Evolutionary conservation across 495 filamentous ascomycete genomes (phyloP).

Genomic region (Podospora sp.): DNA sequence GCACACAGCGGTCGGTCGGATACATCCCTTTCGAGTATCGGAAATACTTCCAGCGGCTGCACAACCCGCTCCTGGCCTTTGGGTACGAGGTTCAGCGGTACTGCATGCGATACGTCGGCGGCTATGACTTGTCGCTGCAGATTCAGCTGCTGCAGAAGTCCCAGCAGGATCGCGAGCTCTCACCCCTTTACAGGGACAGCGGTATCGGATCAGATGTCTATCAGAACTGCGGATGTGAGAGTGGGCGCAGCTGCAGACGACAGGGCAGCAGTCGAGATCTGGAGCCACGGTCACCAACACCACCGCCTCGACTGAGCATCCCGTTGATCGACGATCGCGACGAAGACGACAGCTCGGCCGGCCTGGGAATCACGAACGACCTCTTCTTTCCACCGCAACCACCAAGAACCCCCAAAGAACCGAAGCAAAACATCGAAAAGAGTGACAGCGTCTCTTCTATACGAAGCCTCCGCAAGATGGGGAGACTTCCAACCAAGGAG

Average conservation of each 20-base stretch:
- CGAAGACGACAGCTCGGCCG: neutral
- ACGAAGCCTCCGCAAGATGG: neutral
- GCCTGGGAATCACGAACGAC: neutral
- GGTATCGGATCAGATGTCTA: constrained; percentile 10
- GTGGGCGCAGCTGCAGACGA: constrained; percentile 10
- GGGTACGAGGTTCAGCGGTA: constrained; percentile 23
- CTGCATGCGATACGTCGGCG: constrained; percentile 21
- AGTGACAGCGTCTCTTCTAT: neutral
- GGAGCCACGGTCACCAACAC: neutral
- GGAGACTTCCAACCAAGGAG: neutral
- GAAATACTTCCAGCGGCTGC: constrained; percentile 9
- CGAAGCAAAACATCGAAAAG: neutral
- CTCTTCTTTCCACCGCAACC: neutral
- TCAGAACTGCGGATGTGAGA: constrained; percentile 13
- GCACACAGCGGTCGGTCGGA: neutral
- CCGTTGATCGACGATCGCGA: neutral
- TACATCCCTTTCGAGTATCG: neutral
- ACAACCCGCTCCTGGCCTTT: constrained; percentile 20
- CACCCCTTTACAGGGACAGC: constrained; percentile 3
- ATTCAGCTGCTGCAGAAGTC: neutral
- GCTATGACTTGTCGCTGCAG: constrained; percentile 18
- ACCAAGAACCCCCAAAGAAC: neutral
- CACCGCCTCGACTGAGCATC: neutral
- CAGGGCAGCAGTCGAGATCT: constrained; percentile 9
- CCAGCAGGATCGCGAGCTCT: neutral